Base-by-base conservation (phyloP, 495 filamentous ascomycete genomes). In the Podospora pseudoanserina region DNA sequence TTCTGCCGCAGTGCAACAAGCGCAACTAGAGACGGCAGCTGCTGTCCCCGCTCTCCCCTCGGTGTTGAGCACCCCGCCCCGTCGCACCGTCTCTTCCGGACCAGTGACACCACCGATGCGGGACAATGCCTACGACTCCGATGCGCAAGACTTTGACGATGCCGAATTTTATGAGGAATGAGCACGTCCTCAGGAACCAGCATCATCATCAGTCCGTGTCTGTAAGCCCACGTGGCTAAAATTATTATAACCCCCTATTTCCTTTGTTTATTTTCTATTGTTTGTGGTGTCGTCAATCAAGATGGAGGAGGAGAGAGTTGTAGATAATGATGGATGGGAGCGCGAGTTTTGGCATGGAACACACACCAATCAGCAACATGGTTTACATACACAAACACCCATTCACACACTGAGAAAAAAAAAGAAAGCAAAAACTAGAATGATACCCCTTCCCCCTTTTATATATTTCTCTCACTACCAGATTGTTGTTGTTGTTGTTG, bases 91-190 rank as follows among this genome's bases (percentile, higher is more conserved):
- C 9, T 9, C 20, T 44, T n/a, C 64, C 67, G 85, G 67, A 73
- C 84, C 89, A 84, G 44, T 82, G 58, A 93, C 91, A 30, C 90
- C 91, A 57, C 89, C 89, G 11, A 85, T 92, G 77, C 84, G 87
- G 16, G 78, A 86, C 65, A 84, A 79, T 19, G 87, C 86, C 71
- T 94, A 94, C 72, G 91, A 93, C 73, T 81, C 84, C 58, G 91
- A 94, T 72, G 90, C 90, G 0, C 87, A 87, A 66, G 81, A 87
- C 44, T 87, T 86, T 70, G 82, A 83, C 67, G 83, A 86, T 68
- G 82, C 82, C 0, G 82, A 80, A 13, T 87, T 87, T 76, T 88
- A 85, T 69, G 84, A 87, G 67, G 85, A 87, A 73, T 76, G 82
- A 57, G 61, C 26, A 59, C 23, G 27, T 16, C 23, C 26, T 15